A percentile compares a stretch with the other conserved stretches of the same genome.
These are phyloP conservation scores for Aspergillus texensis DNA, from an alignment of 2,329 filamentous ascomycete genomes.

Conservation along the genomic window DNA sequence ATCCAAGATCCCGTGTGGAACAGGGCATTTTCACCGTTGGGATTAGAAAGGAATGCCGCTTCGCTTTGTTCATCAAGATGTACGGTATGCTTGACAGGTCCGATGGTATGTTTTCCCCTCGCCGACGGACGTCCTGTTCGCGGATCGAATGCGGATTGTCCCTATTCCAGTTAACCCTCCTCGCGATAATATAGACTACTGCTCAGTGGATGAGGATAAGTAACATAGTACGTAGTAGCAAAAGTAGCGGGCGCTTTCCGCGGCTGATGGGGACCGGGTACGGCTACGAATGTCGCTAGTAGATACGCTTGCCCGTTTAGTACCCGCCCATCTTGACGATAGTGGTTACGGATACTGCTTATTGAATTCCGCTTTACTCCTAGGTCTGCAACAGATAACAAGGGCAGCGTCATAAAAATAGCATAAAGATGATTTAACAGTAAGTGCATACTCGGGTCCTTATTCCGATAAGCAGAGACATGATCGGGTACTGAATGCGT, in stretches of 20 bases:
- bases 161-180: background rate
- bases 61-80: background rate
- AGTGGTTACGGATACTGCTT: background rate
- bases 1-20: background rate
- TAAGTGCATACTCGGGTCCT: background rate
- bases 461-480: background rate
- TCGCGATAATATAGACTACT: background rate
- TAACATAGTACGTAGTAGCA: background rate
- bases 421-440: background rate
- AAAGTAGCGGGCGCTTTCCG: slow-evolving; percentile 26
- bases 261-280: slow-evolving; percentile 16
- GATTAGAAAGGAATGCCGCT: background rate
- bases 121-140: background rate
- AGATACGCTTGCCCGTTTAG: background rate
- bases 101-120: background rate
- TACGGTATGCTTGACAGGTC: background rate
- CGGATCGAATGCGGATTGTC: background rate
- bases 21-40: background rate
- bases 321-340: background rate
- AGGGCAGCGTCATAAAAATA: background rate
- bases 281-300: background rate
- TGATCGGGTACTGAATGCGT: background rate
- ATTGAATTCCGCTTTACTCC: background rate
- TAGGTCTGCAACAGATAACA: background rate
- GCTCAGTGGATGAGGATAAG: background rate